phyloP scores from a whole-genome alignment of 1,284 basidiomycete species.

The Sporisorium iseilematis-ciliati region DNA sequence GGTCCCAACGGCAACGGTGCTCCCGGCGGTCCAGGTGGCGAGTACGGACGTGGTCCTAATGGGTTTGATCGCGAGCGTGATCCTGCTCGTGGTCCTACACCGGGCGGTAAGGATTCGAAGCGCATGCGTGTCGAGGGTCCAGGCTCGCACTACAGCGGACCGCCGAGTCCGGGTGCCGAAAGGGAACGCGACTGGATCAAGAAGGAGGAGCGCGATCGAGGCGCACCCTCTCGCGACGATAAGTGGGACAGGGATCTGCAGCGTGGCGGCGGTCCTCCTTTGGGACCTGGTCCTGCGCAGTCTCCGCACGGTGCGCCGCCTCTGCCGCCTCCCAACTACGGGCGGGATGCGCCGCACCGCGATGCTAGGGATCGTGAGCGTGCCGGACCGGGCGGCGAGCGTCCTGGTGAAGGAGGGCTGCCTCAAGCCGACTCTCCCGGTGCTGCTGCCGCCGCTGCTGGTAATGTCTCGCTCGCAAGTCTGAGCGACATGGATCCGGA shows the following conservation, averaged over 20 bases:
- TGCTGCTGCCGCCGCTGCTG: slow-evolving; percentile 48
- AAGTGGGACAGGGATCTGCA: slow-evolving; percentile 65
- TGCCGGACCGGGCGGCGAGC: slow-evolving; percentile 24
- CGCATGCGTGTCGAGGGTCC: slow-evolving; percentile 53
- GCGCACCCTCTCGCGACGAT: slow-evolving; percentile 43
- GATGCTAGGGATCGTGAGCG: slow-evolving; percentile 45
- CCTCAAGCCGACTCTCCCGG: slow-evolving; percentile 43
- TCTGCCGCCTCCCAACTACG: slow-evolving; percentile 52
- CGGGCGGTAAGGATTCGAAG: slow-evolving; percentile 66
- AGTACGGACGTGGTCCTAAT: slow-evolving; percentile 47
- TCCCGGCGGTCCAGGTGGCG: slow-evolving; percentile 43
- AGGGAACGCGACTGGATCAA: slow-evolving; percentile 67
- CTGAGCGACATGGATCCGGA: slow-evolving; percentile 64
- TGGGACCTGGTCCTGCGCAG: slow-evolving; percentile 47
- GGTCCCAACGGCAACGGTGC: slow-evolving; percentile 49
- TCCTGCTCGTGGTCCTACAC: slow-evolving; percentile 52
- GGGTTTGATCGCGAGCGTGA: slow-evolving; percentile 68
- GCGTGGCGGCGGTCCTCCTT: slow-evolving; percentile 36
- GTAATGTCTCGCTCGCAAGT: slow-evolving; percentile 64
- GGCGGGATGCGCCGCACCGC: slow-evolving; percentile 41
- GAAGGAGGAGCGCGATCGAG: slow-evolving; percentile 60
- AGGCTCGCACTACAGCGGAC: slow-evolving; percentile 49
- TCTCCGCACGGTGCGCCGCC: slow-evolving; percentile 53
- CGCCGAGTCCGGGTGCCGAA: slow-evolving; percentile 52
- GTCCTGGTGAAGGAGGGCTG: not conserved